Evolutionary conservation across 495 filamentous ascomycete genomes (phyloP).

Genomic region (Podospora pseudocomata): DNA sequence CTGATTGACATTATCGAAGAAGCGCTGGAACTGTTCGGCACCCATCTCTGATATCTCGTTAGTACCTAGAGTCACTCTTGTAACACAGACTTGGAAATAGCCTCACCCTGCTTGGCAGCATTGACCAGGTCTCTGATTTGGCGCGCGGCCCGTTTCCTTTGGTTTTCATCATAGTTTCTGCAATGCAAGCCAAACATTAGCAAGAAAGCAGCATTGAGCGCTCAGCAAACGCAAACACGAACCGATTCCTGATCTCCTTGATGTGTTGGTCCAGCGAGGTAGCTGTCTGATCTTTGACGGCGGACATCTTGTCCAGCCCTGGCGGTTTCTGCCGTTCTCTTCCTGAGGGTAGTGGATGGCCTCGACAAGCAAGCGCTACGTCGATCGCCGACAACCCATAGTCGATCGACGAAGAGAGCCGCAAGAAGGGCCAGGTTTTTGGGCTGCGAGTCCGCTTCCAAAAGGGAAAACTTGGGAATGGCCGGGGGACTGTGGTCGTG

Average conservation of each 20-base stretch:
- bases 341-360: constrained; percentile 16
- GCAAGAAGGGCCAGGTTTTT: not conserved
- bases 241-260: constrained; percentile 35
- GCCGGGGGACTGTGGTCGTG: too few relatives aligned
- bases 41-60: constrained; percentile 57
- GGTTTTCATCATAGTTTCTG: constrained; percentile 33
- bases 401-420: constrained; percentile 17
- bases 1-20: constrained; percentile 73
- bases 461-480: not conserved
- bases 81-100: not conserved
- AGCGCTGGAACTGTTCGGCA: constrained; percentile 70
- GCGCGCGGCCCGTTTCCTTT: constrained; percentile 40
- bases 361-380: constrained; percentile 27
- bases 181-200: not conserved
- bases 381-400: constrained; percentile 32
- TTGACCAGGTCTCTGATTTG: constrained; percentile 42
- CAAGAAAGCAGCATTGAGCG: not conserved
- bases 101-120: constrained; percentile 37
- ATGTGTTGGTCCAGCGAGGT: constrained; percentile 33
- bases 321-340: constrained; percentile 9
- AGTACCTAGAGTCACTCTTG: not conserved
- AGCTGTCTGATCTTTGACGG: constrained; percentile 30
- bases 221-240: not conserved
- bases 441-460: not conserved
- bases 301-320: constrained; percentile 28